Conservation (phyloP, 2,329 filamentous ascomycete genomes). For the Clarireedia hainanense region DNA sequence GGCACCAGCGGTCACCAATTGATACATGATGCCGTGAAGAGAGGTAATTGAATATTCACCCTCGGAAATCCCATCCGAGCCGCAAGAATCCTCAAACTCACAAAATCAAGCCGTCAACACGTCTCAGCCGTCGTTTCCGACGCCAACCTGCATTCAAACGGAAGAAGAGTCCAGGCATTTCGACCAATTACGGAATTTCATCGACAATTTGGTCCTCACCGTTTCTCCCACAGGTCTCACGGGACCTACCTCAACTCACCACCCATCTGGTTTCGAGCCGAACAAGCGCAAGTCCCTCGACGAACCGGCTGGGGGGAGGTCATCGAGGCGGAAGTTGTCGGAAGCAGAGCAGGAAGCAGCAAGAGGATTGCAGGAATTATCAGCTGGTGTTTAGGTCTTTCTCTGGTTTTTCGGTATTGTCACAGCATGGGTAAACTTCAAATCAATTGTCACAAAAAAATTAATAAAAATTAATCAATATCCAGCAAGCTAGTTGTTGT, state of each 20-base stretch:
- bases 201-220: constrained; percentile 8
- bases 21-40: constrained; percentile 6
- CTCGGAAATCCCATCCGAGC: neutral
- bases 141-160: constrained; percentile 8
- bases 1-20: constrained; percentile 7
- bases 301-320: neutral
- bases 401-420: neutral
- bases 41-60: neutral
- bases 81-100: neutral
- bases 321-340: constrained; percentile 7
- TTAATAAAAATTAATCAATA: too few relatives aligned
- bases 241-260: neutral
- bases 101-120: constrained; percentile 2
- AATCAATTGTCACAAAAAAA: neutral
- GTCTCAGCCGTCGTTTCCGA: constrained; percentile 1
- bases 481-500: too few relatives aligned
- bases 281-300: constrained; percentile 9
- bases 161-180: constrained; percentile 10
- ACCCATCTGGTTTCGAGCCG: neutral
- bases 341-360: constrained; percentile 8
- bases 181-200: constrained; percentile 10
- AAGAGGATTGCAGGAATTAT: constrained; percentile 5
- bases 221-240: constrained; percentile 1
- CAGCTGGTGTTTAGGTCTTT: constrained; percentile 6
- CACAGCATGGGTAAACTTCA: neutral